A percentile compares a stretch with the other conserved stretches of the same genome.
These are phyloP conservation scores for Ustilago curta DNA, from an alignment of 1,284 basidiomycete genomes.

Conservation along the genomic window DNA sequence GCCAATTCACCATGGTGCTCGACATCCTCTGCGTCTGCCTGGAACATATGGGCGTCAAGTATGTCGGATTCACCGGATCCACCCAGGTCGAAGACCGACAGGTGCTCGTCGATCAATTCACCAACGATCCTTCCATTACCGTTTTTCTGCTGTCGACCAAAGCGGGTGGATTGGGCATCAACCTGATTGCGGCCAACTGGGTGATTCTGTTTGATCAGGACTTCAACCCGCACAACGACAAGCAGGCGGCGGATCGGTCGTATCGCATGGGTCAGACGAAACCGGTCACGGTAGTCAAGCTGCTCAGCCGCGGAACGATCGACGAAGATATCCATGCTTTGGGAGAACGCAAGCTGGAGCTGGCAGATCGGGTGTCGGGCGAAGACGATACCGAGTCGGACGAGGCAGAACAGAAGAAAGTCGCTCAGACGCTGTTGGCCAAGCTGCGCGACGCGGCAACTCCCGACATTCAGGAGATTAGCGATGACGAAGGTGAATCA, in stretches of 20 bases:
- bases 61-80: conserved; percentile 89
- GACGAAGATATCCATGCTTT: conserved; percentile 72
- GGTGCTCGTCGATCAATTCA: conserved; percentile 93
- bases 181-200: conserved; percentile 77
- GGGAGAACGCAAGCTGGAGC: conserved; percentile 59
- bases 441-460: conserved; percentile 48
- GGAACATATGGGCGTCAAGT: conserved; percentile 80
- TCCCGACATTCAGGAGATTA: conserved; percentile 34
- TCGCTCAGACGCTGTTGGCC: conserved; percentile 53
- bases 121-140: conserved; percentile 88
- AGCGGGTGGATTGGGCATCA: conserved; percentile 77
- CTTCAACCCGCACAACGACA: conserved; percentile 76
- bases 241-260: conserved; percentile 95
- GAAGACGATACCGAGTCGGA: conserved; percentile 57
- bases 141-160: conserved; percentile 96
- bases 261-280: conserved; percentile 97
- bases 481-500: conserved; percentile 19
- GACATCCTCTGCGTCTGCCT: conserved; percentile 87
- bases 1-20: conserved; percentile 74
- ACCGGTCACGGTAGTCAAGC: conserved; percentile 87
- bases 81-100: conserved; percentile 95
- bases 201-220: conserved; percentile 86
- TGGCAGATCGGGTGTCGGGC: conserved; percentile 64
- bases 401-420: conserved; percentile 52
- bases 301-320: conserved; percentile 92